Evolutionary conservation across 2,329 filamentous ascomycete genomes (phyloP).

Genomic region (Chaetomium sp.): DNA sequence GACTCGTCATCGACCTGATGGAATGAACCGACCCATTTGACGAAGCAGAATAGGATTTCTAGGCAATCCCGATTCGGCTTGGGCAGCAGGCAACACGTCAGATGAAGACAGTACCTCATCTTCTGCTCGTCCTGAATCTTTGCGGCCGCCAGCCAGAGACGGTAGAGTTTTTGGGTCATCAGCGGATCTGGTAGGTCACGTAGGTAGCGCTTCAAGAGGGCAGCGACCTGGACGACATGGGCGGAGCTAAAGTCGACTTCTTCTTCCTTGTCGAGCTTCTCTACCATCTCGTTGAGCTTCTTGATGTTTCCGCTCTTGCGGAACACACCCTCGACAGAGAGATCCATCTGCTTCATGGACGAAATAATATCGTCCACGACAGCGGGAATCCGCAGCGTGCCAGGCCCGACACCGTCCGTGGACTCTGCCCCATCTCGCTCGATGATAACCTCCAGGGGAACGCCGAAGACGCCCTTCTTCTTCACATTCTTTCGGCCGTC

Average conservation of each 20-base stretch:
- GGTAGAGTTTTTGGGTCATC: slow-evolving; percentile 90
- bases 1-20: slow-evolving; percentile 95
- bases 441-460: slow-evolving; percentile 79
- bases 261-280: slow-evolving; percentile 78
- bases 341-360: slow-evolving; percentile 97
- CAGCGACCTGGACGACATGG: slow-evolving; percentile 88
- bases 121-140: slow-evolving; percentile 78
- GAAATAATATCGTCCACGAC: slow-evolving; percentile 90
- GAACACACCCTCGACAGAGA: slow-evolving; percentile 97
- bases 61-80: slow-evolving; percentile 90
- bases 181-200: slow-evolving; percentile 90
- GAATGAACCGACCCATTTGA: slow-evolving; percentile 97
- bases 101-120: slow-evolving; percentile 76
- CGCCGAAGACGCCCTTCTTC: slow-evolving; percentile 91
- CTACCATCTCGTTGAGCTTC: slow-evolving; percentile 77
- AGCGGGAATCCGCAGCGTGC: slow-evolving; percentile 83
- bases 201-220: slow-evolving; percentile 89
- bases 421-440: slow-evolving; percentile 94
- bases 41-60: slow-evolving; percentile 90
- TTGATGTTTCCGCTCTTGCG: slow-evolving; percentile 99
- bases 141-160: slow-evolving; percentile 81
- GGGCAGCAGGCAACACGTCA: slow-evolving; percentile 86
- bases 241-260: slow-evolving; percentile 81
- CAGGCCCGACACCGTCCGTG: slow-evolving; percentile 93
- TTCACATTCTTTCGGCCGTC: slow-evolving; percentile 70